Conservation (phyloP, 306 rosid genomes). For the Trifolium subterraneum region DNA sequence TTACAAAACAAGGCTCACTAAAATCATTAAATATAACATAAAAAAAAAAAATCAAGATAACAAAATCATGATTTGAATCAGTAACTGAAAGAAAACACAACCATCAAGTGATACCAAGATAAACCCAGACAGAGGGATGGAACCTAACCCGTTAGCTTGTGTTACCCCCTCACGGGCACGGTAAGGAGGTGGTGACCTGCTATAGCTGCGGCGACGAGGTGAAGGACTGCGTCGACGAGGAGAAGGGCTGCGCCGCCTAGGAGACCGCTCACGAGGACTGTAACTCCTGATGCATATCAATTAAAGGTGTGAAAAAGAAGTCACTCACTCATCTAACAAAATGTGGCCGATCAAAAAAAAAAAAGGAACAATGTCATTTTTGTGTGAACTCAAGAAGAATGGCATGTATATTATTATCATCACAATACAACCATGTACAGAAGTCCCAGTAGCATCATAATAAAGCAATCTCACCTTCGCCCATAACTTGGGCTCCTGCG, state of each 20-base stretch:
- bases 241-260: conserved; percentile 78
- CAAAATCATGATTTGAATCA: not conserved
- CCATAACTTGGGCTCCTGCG: conserved; percentile 98
- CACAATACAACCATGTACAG: not conserved
- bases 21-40: not conserved
- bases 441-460: not conserved
- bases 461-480: conserved; percentile 65
- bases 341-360: not conserved
- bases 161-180: conserved; percentile 74
- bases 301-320: conserved; percentile 25
- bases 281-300: conserved; percentile 62
- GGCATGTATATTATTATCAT: not conserved
- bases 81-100: not conserved
- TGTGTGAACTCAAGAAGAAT: not conserved
- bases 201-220: conserved; percentile 81
- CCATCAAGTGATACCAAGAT: not conserved
- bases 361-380: not conserved
- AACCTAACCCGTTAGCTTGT: conserved; percentile 80
- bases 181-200: conserved; percentile 91
- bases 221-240: conserved; percentile 44
- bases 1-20: conserved; percentile 4
- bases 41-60: not conserved
- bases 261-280: conserved; percentile 91
- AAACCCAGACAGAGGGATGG: conserved; percentile 25
- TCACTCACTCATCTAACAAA: not conserved